A percentile compares a stretch with the other conserved stretches of the same genome.
Evolutionary conservation across 345 rosid species (phyloP).

Genomic region (Rhizophora apiculata): DNA sequence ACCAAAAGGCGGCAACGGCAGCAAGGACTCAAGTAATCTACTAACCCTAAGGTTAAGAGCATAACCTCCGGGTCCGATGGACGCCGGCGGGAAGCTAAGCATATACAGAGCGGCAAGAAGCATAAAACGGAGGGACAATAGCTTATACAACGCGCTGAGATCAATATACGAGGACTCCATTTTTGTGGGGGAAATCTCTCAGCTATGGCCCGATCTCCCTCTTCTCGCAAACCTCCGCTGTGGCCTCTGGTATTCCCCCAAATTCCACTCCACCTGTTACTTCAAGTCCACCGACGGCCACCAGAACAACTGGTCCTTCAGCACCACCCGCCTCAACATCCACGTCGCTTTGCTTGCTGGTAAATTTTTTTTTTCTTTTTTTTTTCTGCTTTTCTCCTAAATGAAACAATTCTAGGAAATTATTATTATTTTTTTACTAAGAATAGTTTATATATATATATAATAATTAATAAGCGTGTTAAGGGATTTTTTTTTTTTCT

Average conservation of each 20-base stretch:
- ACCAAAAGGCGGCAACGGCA: no score
- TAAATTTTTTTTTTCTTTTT: slow-evolving; percentile 2
- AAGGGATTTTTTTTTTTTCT: not conserved
- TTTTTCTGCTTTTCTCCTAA: not conserved
- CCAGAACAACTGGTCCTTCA: slow-evolving; percentile 80
- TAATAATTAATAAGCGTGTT: no score
- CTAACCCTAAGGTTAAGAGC: not conserved
- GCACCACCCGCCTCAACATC: slow-evolving; percentile 80
- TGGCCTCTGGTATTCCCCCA: slow-evolving; percentile 86
- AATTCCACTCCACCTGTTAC: slow-evolving; percentile 70
- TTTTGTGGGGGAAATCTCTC: slow-evolving; percentile 77
- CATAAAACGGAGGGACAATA: slow-evolving; percentile 67
- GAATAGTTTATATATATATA: no score
- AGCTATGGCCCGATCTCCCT: slow-evolving; percentile 84
- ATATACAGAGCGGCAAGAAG: slow-evolving; percentile 80
- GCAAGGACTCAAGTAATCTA: not conserved
- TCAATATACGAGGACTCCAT: slow-evolving; percentile 82
- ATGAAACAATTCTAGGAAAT: not conserved
- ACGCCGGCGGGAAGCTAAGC: slow-evolving; percentile 47
- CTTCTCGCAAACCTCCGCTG: slow-evolving; percentile 87
- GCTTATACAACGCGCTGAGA: slow-evolving; percentile 69
- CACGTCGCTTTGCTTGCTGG: slow-evolving; percentile 78
- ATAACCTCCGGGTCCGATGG: not conserved
- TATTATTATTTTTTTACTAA: no score
- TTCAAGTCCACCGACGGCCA: slow-evolving; percentile 98